Base-by-base conservation (phyloP, 495 filamentous ascomycete genomes). In the Neurospora tetrasperma region DNA sequence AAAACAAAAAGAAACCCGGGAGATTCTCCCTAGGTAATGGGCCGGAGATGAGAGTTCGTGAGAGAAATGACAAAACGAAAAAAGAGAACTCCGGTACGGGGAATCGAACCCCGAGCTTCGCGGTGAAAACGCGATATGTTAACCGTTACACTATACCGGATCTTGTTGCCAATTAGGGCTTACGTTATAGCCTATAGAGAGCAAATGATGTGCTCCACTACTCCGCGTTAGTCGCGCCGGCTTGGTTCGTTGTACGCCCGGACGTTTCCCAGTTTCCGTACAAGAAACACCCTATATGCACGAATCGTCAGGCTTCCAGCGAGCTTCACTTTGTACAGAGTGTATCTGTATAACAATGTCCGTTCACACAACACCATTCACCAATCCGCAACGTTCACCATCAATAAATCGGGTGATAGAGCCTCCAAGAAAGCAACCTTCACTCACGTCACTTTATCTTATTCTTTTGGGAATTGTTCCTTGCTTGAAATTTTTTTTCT, bases 51-150 rank as follows among this genome's bases (percentile, higher is more conserved):
- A 10, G 40, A 41, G 8, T 41, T 41, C 8, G 40, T 41, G 40
- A 11, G 9, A 41, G 40, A 10, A 41, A 41, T 41, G 3, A 43
- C 42, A 35, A 62, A 62, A 62, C 8, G 27, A 14, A 27, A 54
- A 71, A 48, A 70, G 71, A 40, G 1, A 40, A 72, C 82, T 84
- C 83, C 83, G 83, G 73, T 83, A 83, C 83, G 82, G 83, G 83
- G 83, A 84, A 83, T 84, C 81, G 83, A 84, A 84, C 83, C 83
- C 83, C 82, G 83, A 81, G 83, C 83, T 80, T 81, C 82, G 80
- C 83, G 83, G 82, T 84, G 82, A 84, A 84, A 84, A 82, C 82
- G 82, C 80, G 80, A 81, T 82, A 84, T 83, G 82, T 84, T 83
- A 78, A 77, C 82, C 82, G 78, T 81, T 84, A 84, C 82, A 83